Percentiles rank a stretch among this genome's conserved stretches.
Conservation (phyloP, 1,284 basidiomycete genomes). For the Ceratobasidium sp. region DNA sequence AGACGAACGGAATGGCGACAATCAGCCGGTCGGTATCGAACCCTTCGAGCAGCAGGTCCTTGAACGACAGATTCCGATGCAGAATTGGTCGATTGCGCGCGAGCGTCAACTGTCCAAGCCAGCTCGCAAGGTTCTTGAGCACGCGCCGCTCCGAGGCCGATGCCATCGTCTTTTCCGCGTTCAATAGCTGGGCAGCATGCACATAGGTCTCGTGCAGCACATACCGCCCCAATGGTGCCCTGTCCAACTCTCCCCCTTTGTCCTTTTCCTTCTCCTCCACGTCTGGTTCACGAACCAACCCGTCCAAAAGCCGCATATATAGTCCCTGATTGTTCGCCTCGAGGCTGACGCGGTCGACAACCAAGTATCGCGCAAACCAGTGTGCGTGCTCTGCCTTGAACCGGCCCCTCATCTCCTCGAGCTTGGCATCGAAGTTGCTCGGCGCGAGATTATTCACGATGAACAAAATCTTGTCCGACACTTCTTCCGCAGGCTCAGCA, state of each 20-base stretch:
- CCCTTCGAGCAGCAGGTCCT: slow-evolving; percentile 94
- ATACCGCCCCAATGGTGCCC: slow-evolving; percentile 72
- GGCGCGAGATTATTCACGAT: slow-evolving; percentile 98
- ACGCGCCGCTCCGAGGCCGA: slow-evolving; percentile 86
- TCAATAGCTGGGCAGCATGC: slow-evolving; percentile 87
- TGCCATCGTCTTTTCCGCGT: slow-evolving; percentile 90
- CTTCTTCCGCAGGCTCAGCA: slow-evolving; percentile 79
- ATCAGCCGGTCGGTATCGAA: slow-evolving; percentile 92
- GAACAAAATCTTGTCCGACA: slow-evolving; percentile 95
- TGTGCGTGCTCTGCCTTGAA: slow-evolving; percentile 85
- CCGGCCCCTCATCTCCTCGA: slow-evolving; percentile 82
- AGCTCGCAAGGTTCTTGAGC: slow-evolving; percentile 94
- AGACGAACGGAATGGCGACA: slow-evolving; percentile 97
- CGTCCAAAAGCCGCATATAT: slow-evolving; percentile 92
- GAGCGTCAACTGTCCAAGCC: slow-evolving; percentile 94
- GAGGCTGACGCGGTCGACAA: slow-evolving; percentile 93
- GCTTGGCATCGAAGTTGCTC: slow-evolving; percentile 90
- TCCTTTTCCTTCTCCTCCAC: background rate
- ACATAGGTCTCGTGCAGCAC: slow-evolving; percentile 93
- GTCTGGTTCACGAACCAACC: slow-evolving; percentile 14
- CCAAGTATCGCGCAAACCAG: slow-evolving; percentile 98
- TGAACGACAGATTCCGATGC: slow-evolving; percentile 94
- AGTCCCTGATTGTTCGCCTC: slow-evolving; percentile 98
- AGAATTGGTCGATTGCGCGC: slow-evolving; percentile 93
- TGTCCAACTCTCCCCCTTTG: slow-evolving; percentile 64